Base-by-base conservation (phyloP, 1,139 yeast genomes). In the Meyerozyma smithsonii region DNA sequence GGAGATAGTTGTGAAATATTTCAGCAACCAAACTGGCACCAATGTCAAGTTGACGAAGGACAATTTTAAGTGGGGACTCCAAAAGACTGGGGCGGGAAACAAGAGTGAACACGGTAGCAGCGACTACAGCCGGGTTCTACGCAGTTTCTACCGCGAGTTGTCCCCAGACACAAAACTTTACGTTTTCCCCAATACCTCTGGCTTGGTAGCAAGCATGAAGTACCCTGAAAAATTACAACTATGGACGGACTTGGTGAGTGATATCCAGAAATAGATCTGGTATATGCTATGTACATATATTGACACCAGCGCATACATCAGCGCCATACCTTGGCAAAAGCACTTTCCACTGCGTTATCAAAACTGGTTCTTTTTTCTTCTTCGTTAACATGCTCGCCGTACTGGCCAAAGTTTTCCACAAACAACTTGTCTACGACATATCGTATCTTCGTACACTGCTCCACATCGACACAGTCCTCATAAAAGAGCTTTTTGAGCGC, bases 141-240 rank as follows among this genome's bases (percentile, higher is more conserved):
- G 43, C 15, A 43, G 46, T 30, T 42, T 63, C 15, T 40, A 45
- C n/a, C n/a, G n/a, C 18, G 42, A 48, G 3, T 43, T 39, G 23
- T 43, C 56, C 17, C 53, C 47, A 5, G 38, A 42, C 46, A 41
- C 52, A 32, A 36, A 51, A 39, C 45, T 80, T 0, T 77, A 70
- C 55, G 90, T 84, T 4, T 72, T 84, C 33, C 92, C 92, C 3
- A 81, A 81, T 39, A 84, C 92, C 0, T 82, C 89, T 1, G 94
- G 94, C 0, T 61, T 85, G n/a, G 92, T 81, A 6, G 74, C 84
- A 7, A 60, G 62, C 42, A 61, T 81, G 53, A 61, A 67, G 15
- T 66, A 65, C 43, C 60, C 57, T 0, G 69, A 68, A 37, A 81
- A 79, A 51, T 53, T 77, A 37, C 50, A 49, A 7, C 49, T 74